Evolutionary conservation across 2,329 filamentous ascomycete genomes (phyloP), one percentile per base, ranked within the genome.

Genomic region (Plectosphaerella cucumerina): DNA sequence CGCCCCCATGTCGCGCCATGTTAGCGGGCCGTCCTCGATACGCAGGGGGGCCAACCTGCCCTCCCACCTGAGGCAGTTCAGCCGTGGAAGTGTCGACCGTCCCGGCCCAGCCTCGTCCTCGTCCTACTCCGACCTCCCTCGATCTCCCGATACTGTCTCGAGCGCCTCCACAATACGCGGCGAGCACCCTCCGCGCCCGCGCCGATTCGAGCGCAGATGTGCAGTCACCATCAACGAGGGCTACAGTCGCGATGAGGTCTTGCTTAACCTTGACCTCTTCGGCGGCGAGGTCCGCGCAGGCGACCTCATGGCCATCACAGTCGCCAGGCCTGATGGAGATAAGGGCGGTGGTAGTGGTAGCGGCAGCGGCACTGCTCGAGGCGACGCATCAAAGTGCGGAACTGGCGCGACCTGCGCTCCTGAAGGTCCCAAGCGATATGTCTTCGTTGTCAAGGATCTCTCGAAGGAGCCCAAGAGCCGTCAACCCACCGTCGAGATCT

Each of bases 201-300:
- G 63, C 37, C 66, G 64, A 44, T 49, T 67, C 17, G 76, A 81
- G 58, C 71, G 76, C 26, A 70, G 70, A 56, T 83, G 78, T 58
- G 77, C 70, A 42, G 74, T 84, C 50, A 75, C 75, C 9, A 75
- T 84, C 58, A 88, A 92, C 65, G 89, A 95, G 58, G 83, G 80
- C 41, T 87, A 91, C 60, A 85, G 86, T 9, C 81, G 80, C 51
- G 89, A 95, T 60, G 89, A 93, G 59, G 85, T 94, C 43, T 75
- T 94, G 20, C 78, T 95, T 61, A 94, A 93, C 64, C 76, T 86
- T 52, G 84, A 89, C 50, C 77, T 85, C 15, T 82, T 93, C 53
- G 80, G 82, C 49, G 74, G 77, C 43, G 77, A 81, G 44, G 75
- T 90, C 55, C 78, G 79, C 51, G 74, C 82, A 1, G 89, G 87